Evolutionary conservation across 306 rosid genomes (phyloP).

Genomic region (Gastrolobium villosum): DNA sequence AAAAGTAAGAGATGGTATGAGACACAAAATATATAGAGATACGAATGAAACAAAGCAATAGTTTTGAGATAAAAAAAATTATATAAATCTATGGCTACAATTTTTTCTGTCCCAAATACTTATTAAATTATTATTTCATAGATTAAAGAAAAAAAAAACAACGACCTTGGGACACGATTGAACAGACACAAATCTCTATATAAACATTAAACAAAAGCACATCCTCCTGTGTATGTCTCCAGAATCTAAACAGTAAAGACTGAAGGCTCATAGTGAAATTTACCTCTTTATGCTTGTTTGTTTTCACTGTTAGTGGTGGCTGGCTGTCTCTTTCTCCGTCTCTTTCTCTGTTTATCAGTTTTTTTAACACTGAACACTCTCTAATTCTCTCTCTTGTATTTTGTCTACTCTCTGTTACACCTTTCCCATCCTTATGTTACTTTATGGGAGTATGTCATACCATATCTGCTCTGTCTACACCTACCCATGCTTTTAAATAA

Average conservation of each 20-base stretch:
- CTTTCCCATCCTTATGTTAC: too few relatives aligned
- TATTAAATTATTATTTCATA: background rate
- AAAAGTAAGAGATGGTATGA: too few relatives aligned
- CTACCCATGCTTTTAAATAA: too few relatives aligned
- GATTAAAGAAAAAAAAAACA: background rate
- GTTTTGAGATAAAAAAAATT: slow-evolving; percentile 48
- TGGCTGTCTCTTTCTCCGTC: background rate
- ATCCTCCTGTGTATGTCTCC: background rate
- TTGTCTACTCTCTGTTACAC: too few relatives aligned
- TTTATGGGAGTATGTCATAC: too few relatives aligned
- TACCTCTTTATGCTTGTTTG: background rate
- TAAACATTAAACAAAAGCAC: slow-evolving; percentile 12
- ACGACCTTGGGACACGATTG: slow-evolving; percentile 26
- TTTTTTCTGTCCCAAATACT: slow-evolving; percentile 46
- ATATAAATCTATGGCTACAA: slow-evolving; percentile 66
- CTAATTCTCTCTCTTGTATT: too few relatives aligned
- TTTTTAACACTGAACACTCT: too few relatives aligned
- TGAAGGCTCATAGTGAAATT: background rate
- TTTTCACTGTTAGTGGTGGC: slow-evolving; percentile 43
- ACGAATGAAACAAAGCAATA: background rate
- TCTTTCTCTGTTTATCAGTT: too few relatives aligned
- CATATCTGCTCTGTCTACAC: too few relatives aligned
- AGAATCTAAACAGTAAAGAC: background rate
- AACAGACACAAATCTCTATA: slow-evolving; percentile 63
- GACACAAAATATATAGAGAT: background rate